Base-by-base conservation (phyloP, 148 eudicot genomes). In the Fagopyrum esculentum region DNA sequence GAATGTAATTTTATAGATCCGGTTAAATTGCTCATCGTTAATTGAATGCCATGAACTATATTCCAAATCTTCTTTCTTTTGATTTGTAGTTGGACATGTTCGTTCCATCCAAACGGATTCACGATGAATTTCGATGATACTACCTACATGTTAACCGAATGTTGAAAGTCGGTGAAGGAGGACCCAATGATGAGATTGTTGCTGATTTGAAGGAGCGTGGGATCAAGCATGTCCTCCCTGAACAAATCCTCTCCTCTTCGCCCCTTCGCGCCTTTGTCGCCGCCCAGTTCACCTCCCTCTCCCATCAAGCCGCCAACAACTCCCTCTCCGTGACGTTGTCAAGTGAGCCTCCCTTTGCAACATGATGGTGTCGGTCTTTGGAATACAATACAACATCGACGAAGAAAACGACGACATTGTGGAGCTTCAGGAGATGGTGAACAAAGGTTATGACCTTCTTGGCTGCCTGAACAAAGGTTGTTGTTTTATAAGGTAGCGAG, bases 361-460 rank as follows among this genome's bases (percentile, higher is more conserved):
- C 81, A 90, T 92, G 92, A 92, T 92, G 96, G 81, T 87, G 75
- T 84, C 89, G 3, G 89, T 92, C 4, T 90, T 92, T 48, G 93
- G 93, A 5, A 76, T 8, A 13, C 82, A 87, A 50, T 57, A 70
- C 0, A 63, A 73, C 4, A 66, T 70, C 73, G 13, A 75, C n/a
- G 82, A 77, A 0, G 30, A 8, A 19, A 78, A 83, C 59, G 47
- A 19, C 3, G 88, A 83, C 50, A 54, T 71, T 0, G 78, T 76
- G 2, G 88, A 86, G 76, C 51, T 92, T 3, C 81, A 79, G 76
- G 78, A 83, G n/a, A 72, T 92, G 40, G 98, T 92, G 11, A 86
- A 85, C 17, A 85, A 92, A 83, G 98, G 98, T 0, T 92, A 92
- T 73, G 89, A 90, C 2, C 85, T 92, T 16, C 79, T 92, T 55